A percentile compares a stretch with the other conserved stretches of the same genome.
phyloP scores from a whole-genome alignment of 1,284 basidiomycete genomes.

The Wallemia mellicola region DNA sequence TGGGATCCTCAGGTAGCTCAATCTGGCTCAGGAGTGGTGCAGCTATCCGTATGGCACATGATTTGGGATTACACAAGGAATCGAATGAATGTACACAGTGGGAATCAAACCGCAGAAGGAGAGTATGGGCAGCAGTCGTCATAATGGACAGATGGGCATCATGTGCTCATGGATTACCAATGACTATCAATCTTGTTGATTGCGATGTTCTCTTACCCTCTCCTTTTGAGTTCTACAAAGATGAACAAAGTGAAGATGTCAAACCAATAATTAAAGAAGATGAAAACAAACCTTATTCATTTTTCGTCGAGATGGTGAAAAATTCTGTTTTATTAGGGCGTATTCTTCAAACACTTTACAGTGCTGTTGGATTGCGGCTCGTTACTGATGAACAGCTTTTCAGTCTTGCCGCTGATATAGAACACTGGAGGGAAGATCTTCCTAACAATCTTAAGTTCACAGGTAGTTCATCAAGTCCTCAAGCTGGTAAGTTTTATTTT shows the following conservation, averaged over 20 bases:
- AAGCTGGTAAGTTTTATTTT: neutral
- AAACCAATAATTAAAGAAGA: neutral
- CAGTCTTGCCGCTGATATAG: neutral
- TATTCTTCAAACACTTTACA: neutral
- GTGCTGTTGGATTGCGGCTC: neutral
- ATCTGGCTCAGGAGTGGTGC: neutral
- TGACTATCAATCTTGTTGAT: neutral
- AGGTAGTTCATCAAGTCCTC: neutral
- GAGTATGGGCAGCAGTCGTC: neutral
- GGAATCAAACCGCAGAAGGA: neutral
- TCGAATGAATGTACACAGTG: neutral
- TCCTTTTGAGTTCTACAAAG: neutral
- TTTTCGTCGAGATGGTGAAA: neutral
- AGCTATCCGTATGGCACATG: neutral
- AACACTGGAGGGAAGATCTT: neutral
- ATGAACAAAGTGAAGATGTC: neutral
- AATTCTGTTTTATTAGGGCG: neutral
- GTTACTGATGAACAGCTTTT: neutral
- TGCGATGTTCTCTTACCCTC: neutral
- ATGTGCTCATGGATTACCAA: neutral
- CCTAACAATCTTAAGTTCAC: neutral
- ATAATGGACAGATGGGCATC: neutral
- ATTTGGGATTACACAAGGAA: neutral
- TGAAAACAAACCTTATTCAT: neutral
- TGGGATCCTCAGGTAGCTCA: neutral